Evolutionary conservation across 2,329 filamentous ascomycete genomes (phyloP), one percentile per base, ranked within the genome.

Genomic region (Beauveria pseudobassiana): DNA sequence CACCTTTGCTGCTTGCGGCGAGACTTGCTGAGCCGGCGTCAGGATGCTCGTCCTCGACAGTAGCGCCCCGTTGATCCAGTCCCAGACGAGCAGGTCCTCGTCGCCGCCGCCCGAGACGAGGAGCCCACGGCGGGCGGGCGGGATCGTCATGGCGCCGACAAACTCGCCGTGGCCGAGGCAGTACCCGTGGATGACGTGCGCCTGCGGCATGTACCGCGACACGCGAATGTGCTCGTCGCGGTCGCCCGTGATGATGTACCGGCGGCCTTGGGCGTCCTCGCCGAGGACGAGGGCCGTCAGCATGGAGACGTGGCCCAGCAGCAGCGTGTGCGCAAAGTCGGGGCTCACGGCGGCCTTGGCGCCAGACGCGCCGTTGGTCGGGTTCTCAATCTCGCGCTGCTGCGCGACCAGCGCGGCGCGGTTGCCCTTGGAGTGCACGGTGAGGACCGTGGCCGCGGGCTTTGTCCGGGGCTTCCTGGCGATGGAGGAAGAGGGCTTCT

Each of bases 241-340:
- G 65, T 85, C 80, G 6, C 76, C 78, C 0, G 83, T 84, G 66
- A 86, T 65, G 69, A 86, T 82, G 66, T 84, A 84, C 18, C 73
- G 73, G 30, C 73, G 72, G 26, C 67, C 73, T 24, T 55, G 59
- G 63, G 67, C 76, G 64, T 66, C 79, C 71, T 69, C 77, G 6
- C 80, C 81, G 48, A 85, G 78, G 2, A 79, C 74, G 57, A 97
- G 73, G 69, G 91, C 87, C 1, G 93, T 97, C 55, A 99, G 84
- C 85, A 98, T 90, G 1, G 93, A 97, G 16, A 99, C 95, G 75
- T 99, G 95, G 14, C 95, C 95, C 0, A 99, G 84, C 8, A 97
- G 79, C 1, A 96, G 79, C 43, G 87, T 84, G 67, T 91, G 85
- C 67, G 91, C 87, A 71, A 96, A 96, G 28, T 78, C 68, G 14